Conservation (phyloP, 2,329 filamentous ascomycete genomes). For the Sordariomycetes sp. region DNA sequence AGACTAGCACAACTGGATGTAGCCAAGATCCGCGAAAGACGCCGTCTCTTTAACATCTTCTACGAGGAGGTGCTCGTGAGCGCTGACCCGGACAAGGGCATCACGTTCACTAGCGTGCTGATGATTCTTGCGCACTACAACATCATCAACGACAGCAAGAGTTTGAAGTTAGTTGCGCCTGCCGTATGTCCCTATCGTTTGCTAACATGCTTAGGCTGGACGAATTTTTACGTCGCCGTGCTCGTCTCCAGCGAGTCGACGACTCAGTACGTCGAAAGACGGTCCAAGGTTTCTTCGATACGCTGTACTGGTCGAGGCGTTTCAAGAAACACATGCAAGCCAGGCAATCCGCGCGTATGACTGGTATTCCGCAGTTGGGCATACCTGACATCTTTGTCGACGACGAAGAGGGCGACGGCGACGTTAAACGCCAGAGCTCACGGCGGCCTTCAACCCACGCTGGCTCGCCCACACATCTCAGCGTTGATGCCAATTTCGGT, state of each 20-base stretch:
- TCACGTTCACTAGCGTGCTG: constrained; percentile 83
- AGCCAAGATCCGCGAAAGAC: constrained; percentile 61
- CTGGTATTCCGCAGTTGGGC: constrained; percentile 65
- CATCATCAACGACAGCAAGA: constrained; percentile 96
- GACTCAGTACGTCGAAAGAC: constrained; percentile 86
- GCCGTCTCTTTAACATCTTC: constrained; percentile 83
- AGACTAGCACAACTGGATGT: constrained; percentile 68
- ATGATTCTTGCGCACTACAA: constrained; percentile 98
- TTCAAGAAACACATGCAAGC: constrained; percentile 69
- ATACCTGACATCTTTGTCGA: constrained; percentile 90
- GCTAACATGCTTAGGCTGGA: constrained; percentile 56
- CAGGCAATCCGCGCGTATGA: constrained; percentile 69
- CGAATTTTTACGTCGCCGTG: constrained; percentile 85
- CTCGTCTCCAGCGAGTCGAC: constrained; percentile 85
- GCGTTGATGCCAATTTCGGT: constrained; percentile 3
- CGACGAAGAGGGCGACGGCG: constrained; percentile 42
- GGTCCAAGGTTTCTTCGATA: constrained; percentile 94
- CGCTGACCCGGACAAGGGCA: constrained; percentile 79
- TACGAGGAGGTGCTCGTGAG: constrained; percentile 95
- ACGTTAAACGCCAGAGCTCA: not conserved
- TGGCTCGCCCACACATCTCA: constrained; percentile 6
- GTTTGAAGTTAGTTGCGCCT: constrained; percentile 53
- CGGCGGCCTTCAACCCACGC: not conserved
- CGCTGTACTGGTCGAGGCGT: constrained; percentile 73
- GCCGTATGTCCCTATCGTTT: not conserved